Conservation (phyloP, 2,329 filamentous ascomycete species). For the Orbilia oligospora region DNA sequence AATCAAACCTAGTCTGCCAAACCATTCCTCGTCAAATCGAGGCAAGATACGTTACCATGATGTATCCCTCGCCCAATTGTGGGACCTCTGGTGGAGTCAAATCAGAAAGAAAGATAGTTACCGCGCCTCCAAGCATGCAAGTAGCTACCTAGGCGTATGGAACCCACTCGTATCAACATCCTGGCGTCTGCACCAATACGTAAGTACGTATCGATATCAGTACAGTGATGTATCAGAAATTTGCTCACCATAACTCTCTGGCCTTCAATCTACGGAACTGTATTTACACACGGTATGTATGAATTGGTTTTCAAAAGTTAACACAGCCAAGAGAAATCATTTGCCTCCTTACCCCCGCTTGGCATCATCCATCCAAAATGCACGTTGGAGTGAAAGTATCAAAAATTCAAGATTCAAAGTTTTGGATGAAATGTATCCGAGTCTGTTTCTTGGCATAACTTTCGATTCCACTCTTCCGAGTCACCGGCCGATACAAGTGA, state of each 20-base stretch:
- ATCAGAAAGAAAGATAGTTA: slow-evolving; percentile 4
- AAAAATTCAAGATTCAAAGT: slow-evolving; percentile 1
- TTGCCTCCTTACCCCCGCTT: slow-evolving; percentile 11
- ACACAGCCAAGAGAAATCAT: slow-evolving; percentile 5
- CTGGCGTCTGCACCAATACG: not conserved
- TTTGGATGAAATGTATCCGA: slow-evolving; percentile 6
- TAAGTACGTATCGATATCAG: slow-evolving; percentile 1
- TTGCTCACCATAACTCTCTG: slow-evolving; percentile 8
- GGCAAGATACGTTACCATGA: slow-evolving; percentile 24
- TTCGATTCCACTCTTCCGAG: slow-evolving; percentile 17
- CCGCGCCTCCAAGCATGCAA: not conserved
- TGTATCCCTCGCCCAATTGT: slow-evolving; percentile 2
- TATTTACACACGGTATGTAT: not conserved
- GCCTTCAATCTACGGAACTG: not conserved
- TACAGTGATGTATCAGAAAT: slow-evolving; percentile 18
- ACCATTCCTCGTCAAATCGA: slow-evolving; percentile 28
- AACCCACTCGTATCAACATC: slow-evolving; percentile 6
- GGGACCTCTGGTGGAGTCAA: slow-evolving; percentile 8
- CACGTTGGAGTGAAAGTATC: not conserved
- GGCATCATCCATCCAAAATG: slow-evolving; percentile 1
- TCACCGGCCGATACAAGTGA: not conserved
- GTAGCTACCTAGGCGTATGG: not conserved
- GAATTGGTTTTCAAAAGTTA: slow-evolving; percentile 10
- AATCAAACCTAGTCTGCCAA: slow-evolving; percentile 23
- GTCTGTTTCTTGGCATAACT: slow-evolving; percentile 8